Evolutionary conservation across 352 stramenopile species (phyloP), one percentile per base, ranked within the genome.

Genomic region (Thraustochytrium sp.): DNA sequence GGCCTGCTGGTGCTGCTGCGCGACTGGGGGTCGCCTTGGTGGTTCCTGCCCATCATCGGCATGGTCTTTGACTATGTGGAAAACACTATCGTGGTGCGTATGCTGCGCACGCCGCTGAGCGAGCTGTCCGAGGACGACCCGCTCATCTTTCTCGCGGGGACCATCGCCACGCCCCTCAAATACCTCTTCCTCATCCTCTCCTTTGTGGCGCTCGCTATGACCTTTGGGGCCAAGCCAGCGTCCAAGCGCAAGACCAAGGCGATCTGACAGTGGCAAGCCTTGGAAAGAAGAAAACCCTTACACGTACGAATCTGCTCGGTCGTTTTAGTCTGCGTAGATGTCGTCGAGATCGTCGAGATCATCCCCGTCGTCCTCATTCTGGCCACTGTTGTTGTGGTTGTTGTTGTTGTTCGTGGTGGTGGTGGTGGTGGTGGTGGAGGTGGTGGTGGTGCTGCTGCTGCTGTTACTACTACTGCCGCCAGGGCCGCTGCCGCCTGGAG

Each of bases 271-370:
- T 55, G 48, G 16, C 48, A 18, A 55, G 16, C 48, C n/a, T 55
- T 55, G 48, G 18, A n/a, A 55, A 55, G n/a, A 55, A 23, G 18
- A 18, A 55, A 55, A 29, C 55, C 26, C n/a, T n/a, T n/a, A n/a
- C n/a, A n/a, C n/a, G n/a, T n/a, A n/a, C n/a, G n/a, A 31, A 18
- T 59, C 31, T 59, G 3, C n/a, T 59, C 49, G 16, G 3, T 59
- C 49, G 11, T n/a, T 38, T 36, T 62, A 77, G 42, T 77, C 65
- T 1, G 65, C 65, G 31, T 77, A 77, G 46, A 77, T 77, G 65
- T 77, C 65, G 26, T 77, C 65, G 18, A 77, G 21, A 38, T 77
- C 65, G 46, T 80, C 68, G 0, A 65, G 48, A 13, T 44, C 62
- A 23, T 75, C 62, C 11, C 63, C 68, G 3, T 64, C 31, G 13